phyloP scores from a whole-genome alignment of 169 alveolate genomes.

The Plasmodium adleri region DNA sequence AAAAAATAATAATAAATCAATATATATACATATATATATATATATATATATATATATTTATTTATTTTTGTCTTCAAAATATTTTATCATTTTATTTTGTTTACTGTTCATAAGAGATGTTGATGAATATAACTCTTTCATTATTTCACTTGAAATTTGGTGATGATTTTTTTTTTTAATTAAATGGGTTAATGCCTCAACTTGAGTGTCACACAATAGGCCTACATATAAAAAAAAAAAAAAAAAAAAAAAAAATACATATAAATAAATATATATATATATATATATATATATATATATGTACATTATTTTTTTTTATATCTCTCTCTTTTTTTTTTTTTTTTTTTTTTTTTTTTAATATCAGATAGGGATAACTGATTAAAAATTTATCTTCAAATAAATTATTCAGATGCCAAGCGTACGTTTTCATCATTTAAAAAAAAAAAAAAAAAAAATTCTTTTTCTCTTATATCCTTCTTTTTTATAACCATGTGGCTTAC shows the following conservation, averaged over 20 bases:
- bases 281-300: constrained; percentile 2
- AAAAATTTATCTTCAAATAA: constrained; percentile 65
- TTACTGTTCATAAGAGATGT: constrained; percentile 18
- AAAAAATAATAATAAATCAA: background rate
- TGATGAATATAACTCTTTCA: constrained; percentile 48
- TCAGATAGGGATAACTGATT: constrained; percentile 77
- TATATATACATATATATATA: background rate
- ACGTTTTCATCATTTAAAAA: constrained; percentile 52
- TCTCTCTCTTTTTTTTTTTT: too few relatives aligned
- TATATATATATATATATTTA: too few relatives aligned
- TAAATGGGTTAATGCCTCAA: constrained; percentile 17
- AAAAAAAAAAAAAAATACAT: constrained; percentile 5
- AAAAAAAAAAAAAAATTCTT: constrained; percentile 20
- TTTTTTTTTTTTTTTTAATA: constrained; percentile 10
- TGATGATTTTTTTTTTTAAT: constrained; percentile 43
- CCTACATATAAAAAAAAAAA: constrained; percentile 20
- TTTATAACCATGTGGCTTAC: background rate
- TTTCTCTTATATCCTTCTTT: background rate
- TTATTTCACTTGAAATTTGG: constrained; percentile 35
- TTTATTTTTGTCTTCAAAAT: too few relatives aligned
- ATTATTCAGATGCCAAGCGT: constrained; percentile 77
- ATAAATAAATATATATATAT: background rate
- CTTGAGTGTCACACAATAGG: constrained; percentile 20
- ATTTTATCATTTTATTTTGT: too few relatives aligned
- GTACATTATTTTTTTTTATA: background rate